Evolutionary conservation across 2,329 filamentous ascomycete species (phyloP), one percentile per base, ranked within the genome.

Genomic region (Aspergillus sp.): DNA sequence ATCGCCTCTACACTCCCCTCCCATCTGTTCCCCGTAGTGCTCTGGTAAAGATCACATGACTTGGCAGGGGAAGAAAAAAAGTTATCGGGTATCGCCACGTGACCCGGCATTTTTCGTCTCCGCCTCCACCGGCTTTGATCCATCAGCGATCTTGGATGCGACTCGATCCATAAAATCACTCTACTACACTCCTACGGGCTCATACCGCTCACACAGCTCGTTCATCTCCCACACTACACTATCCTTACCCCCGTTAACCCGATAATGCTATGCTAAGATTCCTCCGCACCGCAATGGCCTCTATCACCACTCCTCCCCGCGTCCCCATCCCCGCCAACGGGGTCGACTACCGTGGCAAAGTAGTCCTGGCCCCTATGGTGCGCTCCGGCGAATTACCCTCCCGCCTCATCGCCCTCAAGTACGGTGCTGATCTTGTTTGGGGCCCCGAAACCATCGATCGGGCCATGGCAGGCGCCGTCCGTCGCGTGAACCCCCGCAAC

Each of bases 351-450:
- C 87, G 94, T 68, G 90, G 90, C 78, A 97, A 96, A 78, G 80
- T 98, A 66, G 95, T 98, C 48, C 89, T 99, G 64, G 95, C 95
- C 63, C 95, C 95, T 42, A 99, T 99, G 95, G 94, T 97, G 60
- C 90, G 95, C 68, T 96, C 92, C n/a, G 95, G 95, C 73, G 95
- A 99, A 81, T 82, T 97, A 62, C 94, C 95, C 3, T 95, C 91
- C 41, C 88, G 95, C 60, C 84, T 99, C 25, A 80, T 96, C 47
- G 91, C 95, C 32, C 86, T 99, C 63, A 90, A 96, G 72, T 98
- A 99, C 75, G 95, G 95, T 66, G 95, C 95, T 55, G 95, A 99
- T 77, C 83, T 99, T 15, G 95, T 99, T 66, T 99, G 95, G 94
- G 94, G 95, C 11, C 95, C 95, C 30, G 95, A 99, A 77, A 98